Conservation (phyloP, 208 protist species). For the Trypanosoma congolense region DNA sequence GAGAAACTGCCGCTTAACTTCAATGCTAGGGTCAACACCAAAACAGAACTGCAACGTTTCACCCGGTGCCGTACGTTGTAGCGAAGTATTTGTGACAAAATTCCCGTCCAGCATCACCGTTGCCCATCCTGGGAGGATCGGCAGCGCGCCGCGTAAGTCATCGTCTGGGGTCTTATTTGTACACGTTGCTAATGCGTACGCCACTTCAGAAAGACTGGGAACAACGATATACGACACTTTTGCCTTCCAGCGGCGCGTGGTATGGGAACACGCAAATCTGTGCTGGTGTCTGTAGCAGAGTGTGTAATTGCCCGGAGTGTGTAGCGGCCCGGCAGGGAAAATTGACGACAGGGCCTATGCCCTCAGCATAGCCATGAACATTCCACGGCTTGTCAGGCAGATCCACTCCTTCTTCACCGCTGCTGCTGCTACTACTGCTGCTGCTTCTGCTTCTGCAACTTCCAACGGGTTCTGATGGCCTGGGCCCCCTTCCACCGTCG, state of each 20-base stretch:
- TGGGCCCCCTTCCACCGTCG: background rate
- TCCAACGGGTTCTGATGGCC: background rate
- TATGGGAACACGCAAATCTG: conserved; percentile 19
- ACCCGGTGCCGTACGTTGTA: conserved; percentile 18
- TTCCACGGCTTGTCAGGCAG: background rate
- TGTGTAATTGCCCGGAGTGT: conserved; percentile 4
- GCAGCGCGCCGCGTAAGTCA: conserved; percentile 8
- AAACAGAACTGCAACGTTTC: conserved; percentile 22
- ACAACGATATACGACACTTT: conserved; percentile 21
- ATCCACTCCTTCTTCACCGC: background rate
- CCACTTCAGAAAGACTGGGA: conserved; percentile 10
- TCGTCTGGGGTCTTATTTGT: conserved; percentile 13
- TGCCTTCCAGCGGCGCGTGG: conserved; percentile 14
- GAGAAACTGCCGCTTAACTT: conserved; percentile 18
- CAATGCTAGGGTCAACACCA: conserved; percentile 23
- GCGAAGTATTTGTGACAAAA: conserved; percentile 19
- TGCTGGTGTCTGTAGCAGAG: background rate
- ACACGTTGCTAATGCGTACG: conserved; percentile 18
- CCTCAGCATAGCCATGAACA: background rate
- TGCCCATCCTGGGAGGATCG: conserved; percentile 15
- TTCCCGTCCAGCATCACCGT: conserved; percentile 23
- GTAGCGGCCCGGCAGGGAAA: conserved; percentile 16
- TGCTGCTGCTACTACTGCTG: conserved; percentile 6
- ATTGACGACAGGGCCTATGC: conserved; percentile 13
- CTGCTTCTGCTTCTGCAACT: background rate